phyloP scores from a whole-genome alignment of 176 grass and related monocot species.

The Panicum miliaceum region DNA sequence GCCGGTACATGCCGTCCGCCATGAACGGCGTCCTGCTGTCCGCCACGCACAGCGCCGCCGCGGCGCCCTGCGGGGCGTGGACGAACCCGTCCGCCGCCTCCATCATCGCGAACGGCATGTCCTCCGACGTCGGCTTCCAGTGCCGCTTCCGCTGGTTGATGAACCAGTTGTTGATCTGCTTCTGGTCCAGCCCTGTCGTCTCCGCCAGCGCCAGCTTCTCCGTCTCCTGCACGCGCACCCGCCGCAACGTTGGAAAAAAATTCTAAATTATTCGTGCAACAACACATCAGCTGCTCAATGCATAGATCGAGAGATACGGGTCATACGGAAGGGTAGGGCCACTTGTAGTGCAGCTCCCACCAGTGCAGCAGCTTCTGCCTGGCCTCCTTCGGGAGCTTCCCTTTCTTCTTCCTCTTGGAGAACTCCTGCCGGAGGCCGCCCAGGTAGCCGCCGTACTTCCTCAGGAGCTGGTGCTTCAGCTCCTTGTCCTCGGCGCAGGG shows the following conservation, averaged over 20 bases:
- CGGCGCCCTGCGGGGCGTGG: slow-evolving; percentile 36
- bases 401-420: slow-evolving; percentile 89
- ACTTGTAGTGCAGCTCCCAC: slow-evolving; percentile 96
- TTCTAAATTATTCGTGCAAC: neutral
- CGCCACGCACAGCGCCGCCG: slow-evolving; percentile 47
- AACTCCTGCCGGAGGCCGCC: slow-evolving; percentile 79
- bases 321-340: slow-evolving; percentile 93
- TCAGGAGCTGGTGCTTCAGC: slow-evolving; percentile 82
- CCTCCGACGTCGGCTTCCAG: slow-evolving; percentile 81
- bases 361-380: slow-evolving; percentile 82
- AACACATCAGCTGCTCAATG: neutral
- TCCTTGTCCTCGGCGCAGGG: slow-evolving; percentile 72
- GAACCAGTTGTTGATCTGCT: slow-evolving; percentile 99
- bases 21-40: slow-evolving; percentile 33
- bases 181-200: slow-evolving; percentile 88
- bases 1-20: slow-evolving; percentile 57
- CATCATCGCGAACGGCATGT: slow-evolving; percentile 49
- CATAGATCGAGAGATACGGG: neutral
- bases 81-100: slow-evolving; percentile 60
- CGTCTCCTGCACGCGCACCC: slow-evolving; percentile 51
- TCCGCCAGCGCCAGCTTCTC: slow-evolving; percentile 83
- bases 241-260: neutral
- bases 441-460: slow-evolving; percentile 81
- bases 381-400: slow-evolving; percentile 90
- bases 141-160: slow-evolving; percentile 98